These are phyloP conservation scores for Gyromitra esculenta DNA, from an alignment of 2,329 filamentous ascomycete genomes.

Conservation along the genomic window DNA sequence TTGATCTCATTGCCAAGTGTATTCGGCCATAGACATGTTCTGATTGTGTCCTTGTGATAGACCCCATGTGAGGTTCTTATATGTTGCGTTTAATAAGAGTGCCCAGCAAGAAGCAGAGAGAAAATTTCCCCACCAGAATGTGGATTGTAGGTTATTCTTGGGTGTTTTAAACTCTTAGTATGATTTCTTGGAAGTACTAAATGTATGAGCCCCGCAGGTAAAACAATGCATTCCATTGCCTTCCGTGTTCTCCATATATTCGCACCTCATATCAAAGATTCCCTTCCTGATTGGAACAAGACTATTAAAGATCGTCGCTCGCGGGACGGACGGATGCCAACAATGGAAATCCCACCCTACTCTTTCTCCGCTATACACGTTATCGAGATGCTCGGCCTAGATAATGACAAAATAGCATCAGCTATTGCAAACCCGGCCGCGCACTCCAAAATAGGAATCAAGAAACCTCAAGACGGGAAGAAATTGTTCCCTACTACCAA, in stretches of 20 bases:
- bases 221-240: conserved; percentile 49
- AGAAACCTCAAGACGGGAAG: background rate
- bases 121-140: conserved; percentile 39
- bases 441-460: conserved; percentile 2
- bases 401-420: conserved; percentile 12
- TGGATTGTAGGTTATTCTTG: conserved; percentile 36
- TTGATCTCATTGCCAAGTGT: background rate
- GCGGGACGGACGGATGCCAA: conserved; percentile 28
- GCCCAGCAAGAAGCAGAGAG: conserved; percentile 37
- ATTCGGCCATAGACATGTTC: background rate
- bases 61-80: conserved; percentile 42
- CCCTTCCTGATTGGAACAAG: conserved; percentile 7
- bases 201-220: conserved; percentile 32
- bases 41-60: conserved; percentile 22
- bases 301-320: conserved; percentile 18
- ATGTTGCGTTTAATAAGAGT: conserved; percentile 50
- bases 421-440: conserved; percentile 17
- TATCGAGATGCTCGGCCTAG: conserved; percentile 31
- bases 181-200: conserved; percentile 3
- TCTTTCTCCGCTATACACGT: conserved; percentile 26
- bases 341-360: conserved; percentile 33
- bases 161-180: background rate
- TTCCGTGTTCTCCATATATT: conserved; percentile 22
- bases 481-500: conserved; percentile 35
- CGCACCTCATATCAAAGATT: conserved; percentile 11